Evolutionary conservation across 78 protist genomes (phyloP), one percentile per base, ranked within the genome.

Genomic region (Thecamonas trahens): DNA sequence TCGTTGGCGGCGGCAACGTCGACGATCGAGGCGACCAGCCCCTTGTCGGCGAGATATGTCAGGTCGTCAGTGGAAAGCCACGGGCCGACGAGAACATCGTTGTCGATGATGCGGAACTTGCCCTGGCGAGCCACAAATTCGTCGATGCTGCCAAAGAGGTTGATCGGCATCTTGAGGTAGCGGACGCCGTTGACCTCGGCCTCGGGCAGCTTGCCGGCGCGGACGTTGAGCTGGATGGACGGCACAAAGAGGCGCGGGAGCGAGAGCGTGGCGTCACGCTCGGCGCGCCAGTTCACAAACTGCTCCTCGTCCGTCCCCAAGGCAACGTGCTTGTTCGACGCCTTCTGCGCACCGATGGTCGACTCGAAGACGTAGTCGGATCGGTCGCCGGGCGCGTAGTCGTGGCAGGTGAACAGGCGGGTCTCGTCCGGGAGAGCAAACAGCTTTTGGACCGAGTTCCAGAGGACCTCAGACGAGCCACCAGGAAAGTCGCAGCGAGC

Each of bases 401-500:
- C 89, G 58, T 83, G 89, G 40, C 89, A 62, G 22, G 72, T 75
- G 28, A 65, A 83, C 67, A 83, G 39, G 28, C 66, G 32, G 6
- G 58, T 66, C 17, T 47, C 22, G 31, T 58, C 71, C 34, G 80
- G 80, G 9, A 83, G 44, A 4, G 69, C 44, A 5, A 77, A 61
- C 32, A 83, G 32, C 72, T 76, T 76, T 57, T 83, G 65, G 54
- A 77, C 65, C 28, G 80, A 72, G 6, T 63, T 65, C 28, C 26
- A 83, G 22, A 83, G 39, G 0, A 34, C 38, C 35, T n/a, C 34
- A 1, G 82, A 74, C 13, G 62, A 37, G 22, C 89, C 89, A 28
- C 72, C 74, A 28, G 89, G 89, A 34, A 83, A 83, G 57, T 83
- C 89, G 24, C 84, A 76, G 32, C 89, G 67, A 7, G 89, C 89